These are phyloP conservation scores for Cymbopogon flexuosus DNA, from an alignment of 202 grass and related monocot genomes.

Conservation along the genomic window DNA sequence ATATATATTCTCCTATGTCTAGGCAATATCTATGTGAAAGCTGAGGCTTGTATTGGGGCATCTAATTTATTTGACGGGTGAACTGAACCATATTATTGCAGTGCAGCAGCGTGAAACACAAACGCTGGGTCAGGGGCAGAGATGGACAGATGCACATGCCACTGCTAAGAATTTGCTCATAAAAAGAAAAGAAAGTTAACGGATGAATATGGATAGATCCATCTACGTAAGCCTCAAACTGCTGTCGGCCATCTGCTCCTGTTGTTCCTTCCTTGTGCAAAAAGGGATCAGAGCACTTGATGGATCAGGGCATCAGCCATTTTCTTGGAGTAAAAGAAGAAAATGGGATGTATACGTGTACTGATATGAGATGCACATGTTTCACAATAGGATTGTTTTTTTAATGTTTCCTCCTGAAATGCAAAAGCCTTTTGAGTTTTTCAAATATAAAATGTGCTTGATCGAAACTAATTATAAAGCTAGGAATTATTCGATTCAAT, in stretches of 20 bases:
- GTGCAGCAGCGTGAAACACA: neutral
- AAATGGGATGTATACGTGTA: neutral
- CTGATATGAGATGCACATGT: neutral
- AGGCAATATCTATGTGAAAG: neutral
- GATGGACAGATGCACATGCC: neutral
- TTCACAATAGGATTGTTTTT: neutral
- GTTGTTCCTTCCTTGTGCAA: neutral
- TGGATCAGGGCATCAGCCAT: neutral
- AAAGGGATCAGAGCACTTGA: neutral
- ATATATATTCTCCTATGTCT: neutral
- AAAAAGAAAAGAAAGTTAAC: neutral
- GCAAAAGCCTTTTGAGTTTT: too few species aligned
- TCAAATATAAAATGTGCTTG: too few species aligned
- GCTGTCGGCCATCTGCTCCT: neutral
- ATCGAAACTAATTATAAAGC: too few species aligned
- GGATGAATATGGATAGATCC: neutral
- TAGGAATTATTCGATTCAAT: too few species aligned
- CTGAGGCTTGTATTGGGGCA: neutral
- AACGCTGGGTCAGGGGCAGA: neutral
- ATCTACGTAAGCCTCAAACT: conserved; percentile 24
- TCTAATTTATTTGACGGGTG: neutral
- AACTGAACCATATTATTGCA: neutral
- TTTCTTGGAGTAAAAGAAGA: neutral
- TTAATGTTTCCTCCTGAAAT: neutral
- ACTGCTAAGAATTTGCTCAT: neutral